Base-by-base conservation (phyloP, 139 green algal genomes). In the Chlamydomonas eustigma region DNA sequence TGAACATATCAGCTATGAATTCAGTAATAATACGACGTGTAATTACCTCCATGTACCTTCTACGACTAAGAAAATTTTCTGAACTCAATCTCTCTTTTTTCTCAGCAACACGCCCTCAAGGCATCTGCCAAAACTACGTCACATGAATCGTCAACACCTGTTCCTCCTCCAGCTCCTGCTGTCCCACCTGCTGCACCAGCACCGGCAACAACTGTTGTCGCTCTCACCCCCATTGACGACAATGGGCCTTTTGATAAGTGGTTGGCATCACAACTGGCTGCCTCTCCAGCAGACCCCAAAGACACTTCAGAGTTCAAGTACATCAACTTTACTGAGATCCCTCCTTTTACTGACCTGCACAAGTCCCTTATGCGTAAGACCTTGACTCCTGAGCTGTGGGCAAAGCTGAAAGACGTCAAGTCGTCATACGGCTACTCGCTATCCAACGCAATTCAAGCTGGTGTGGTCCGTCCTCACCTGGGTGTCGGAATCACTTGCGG, bases 301-400 rank as follows among this genome's bases (percentile, higher is more conserved):
- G 68, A 74, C 68, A 74, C 68, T 3, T 4, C n/a, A 37, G 68
- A 74, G 24, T 74, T 74, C 68, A 33, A 36, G 4, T 74, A 74
- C 68, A 4, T 74, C 3, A 74, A 22, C 68, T 74, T 74, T 36
- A 74, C 33, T 31, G 68, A 74, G 68, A 37, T 74, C n/a, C 68
- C 68, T 3, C 68, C 68, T 38, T 74, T 74, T 38, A 74, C 68
- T 5, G 68, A 74, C 68, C 58, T 64, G 68, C 68, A 74, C 68
- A 74, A 74, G 36, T 74, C 68, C 5, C 68, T 74, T 5, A 74
- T 74, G 68, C 68, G 68, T 38, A 51, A 74, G 68, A 74, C 34
- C 4, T 24, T 74, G 33, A 74, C 68, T 3, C 68, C 68, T 31
- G 68, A 74, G 68, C 68, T 74, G 68, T 74, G 37, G 24, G 68